A percentile compares a stretch with the other conserved stretches of the same genome.
phyloP scores from a whole-genome alignment of 2,329 filamentous ascomycete genomes.

The Dactylonectria estremocensis region DNA sequence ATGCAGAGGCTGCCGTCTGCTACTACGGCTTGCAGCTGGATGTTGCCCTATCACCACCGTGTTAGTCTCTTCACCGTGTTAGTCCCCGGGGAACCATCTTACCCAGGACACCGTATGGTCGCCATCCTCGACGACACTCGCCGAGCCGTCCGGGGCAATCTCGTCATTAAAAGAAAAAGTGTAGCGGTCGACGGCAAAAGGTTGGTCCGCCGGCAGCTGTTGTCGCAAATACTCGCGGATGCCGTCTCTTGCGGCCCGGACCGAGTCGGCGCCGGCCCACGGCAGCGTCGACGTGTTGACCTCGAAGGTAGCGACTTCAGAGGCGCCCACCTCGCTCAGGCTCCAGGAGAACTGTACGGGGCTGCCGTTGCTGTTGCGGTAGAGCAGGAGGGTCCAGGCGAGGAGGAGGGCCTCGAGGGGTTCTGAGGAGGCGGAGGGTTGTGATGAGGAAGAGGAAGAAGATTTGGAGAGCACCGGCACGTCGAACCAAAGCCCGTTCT shows the following conservation, averaged over 20 bases:
- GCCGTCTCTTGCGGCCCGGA: conserved; percentile 37
- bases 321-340: conserved; percentile 33
- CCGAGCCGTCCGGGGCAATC: conserved; percentile 30
- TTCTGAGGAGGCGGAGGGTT: conserved; percentile 29
- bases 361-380: conserved; percentile 44
- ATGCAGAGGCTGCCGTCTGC: conserved; percentile 39
- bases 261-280: conserved; percentile 36
- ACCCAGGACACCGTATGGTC: conserved; percentile 41
- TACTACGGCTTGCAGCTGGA: conserved; percentile 42
- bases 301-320: conserved; percentile 37
- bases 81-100: conserved; percentile 22
- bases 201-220: conserved; percentile 27
- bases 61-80: conserved; percentile 4
- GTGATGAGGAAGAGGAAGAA: conserved; percentile 41
- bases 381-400: conserved; percentile 44
- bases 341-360: conserved; percentile 45
- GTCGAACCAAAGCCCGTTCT: background rate
- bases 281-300: conserved; percentile 42
- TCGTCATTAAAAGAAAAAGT: conserved; percentile 45
- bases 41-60: conserved; percentile 36
- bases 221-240: conserved; percentile 36
- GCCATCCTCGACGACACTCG: conserved; percentile 31
- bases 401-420: conserved; percentile 40
- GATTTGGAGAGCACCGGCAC: conserved; percentile 1
- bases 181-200: conserved; percentile 21